Evolutionary conservation across 2,329 filamentous ascomycete species (phyloP).

Genomic region (Drechslera avenae): DNA sequence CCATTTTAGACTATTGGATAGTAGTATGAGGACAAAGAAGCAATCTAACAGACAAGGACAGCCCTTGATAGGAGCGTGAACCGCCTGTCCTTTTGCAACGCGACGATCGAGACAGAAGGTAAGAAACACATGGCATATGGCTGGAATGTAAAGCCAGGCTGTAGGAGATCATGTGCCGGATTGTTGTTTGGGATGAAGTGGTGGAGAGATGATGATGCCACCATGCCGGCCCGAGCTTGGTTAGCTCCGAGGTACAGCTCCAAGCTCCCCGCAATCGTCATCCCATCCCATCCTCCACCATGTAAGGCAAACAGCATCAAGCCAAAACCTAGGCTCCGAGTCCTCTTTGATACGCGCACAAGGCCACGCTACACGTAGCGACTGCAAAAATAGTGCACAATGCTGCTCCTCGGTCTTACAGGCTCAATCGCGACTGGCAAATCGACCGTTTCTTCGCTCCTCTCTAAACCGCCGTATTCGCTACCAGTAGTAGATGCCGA

Average conservation of each 20-base stretch:
- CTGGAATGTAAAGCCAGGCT: too few relatives aligned
- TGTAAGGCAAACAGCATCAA: slow-evolving; percentile 7
- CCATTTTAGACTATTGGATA: too few relatives aligned
- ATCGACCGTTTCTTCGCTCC: slow-evolving; percentile 87
- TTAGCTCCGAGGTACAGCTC: slow-evolving; percentile 16
- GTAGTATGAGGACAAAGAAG: too few relatives aligned
- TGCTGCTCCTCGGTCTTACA: slow-evolving; percentile 95
- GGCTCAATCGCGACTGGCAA: slow-evolving; percentile 98
- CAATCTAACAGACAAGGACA: too few relatives aligned
- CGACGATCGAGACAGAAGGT: too few relatives aligned
- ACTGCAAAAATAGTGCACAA: slow-evolving; percentile 46
- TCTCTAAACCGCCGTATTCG: slow-evolving; percentile 78
- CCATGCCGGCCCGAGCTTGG: background rate
- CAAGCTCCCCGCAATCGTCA: slow-evolving; percentile 16
- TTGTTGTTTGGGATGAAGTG: too few relatives aligned
- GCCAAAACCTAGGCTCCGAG: background rate
- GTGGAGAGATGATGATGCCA: too few relatives aligned
- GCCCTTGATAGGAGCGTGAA: too few relatives aligned
- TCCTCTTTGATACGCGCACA: background rate
- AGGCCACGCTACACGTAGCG: background rate
- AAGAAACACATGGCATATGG: too few relatives aligned
- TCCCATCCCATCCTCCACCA: slow-evolving; percentile 8
- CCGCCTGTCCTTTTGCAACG: too few relatives aligned
- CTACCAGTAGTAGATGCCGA: slow-evolving; percentile 95
- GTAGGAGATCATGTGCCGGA: too few relatives aligned